Evolutionary conservation across 345 rosid genomes (phyloP), one percentile per base, ranked within the genome.

Genomic region (Turnera subulata): DNA sequence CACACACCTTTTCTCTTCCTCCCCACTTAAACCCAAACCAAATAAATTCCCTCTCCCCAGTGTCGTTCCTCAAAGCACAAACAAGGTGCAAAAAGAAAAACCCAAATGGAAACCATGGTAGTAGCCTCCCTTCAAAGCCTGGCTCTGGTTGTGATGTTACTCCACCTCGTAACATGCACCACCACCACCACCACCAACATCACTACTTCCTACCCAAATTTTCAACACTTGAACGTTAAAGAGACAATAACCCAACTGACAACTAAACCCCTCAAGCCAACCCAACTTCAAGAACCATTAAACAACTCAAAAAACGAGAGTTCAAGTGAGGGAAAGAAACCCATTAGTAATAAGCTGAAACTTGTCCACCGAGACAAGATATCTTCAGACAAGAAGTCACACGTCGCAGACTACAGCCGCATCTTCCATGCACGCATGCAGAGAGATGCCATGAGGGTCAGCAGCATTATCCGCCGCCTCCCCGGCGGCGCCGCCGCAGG

Each of bases 341-440:
- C n/a, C n/a, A n/a, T n/a, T 29, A 55, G 73, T 79, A 71, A 29
- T 8, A 29, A 73, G 59, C 73, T 86, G 13, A 74, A 61, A 32
- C 88, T 93, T 11, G 56, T 89, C 22, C 99, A 85, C 61, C 76
- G 99, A 43, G 95, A 93, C 58, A 73, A 51, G 42, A 19, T 84
- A 2, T 26, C 79, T 6, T 54, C 71, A 13, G 42, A 50, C 56
- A 51, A 10, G 18, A 15, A 45, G 43, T 62, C 55, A 26, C 77
- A 73, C 14, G 56, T n/a, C n/a, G n/a, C n/a, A n/a, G n/a, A 76
- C 67, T 85, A 61, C 65, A 47, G 43, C 45, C 76, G 53, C 67
- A 77, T 82, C 39, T 83, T 93, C 59, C 85, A 78, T 19, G 77
- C 88, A 15, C 94, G 96, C 62, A 66, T 93, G 68, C 73, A 73